Conservation (phyloP, 495 filamentous ascomycete genomes). For the Trichoderma erinaceum region DNA sequence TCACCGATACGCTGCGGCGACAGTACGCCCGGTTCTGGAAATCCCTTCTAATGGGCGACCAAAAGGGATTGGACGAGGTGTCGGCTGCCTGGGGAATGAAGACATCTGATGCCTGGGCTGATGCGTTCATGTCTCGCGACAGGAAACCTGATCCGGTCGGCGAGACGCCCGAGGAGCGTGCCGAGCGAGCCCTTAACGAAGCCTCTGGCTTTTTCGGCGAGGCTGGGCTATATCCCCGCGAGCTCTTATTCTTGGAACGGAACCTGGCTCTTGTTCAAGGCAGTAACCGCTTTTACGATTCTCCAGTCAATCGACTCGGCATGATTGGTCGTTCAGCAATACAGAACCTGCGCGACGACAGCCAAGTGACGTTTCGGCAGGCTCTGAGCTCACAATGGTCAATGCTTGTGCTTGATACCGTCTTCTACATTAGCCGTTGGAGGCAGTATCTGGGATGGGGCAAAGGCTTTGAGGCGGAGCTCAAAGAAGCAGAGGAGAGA, state of each 20-base stretch:
- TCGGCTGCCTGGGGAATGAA: conserved; percentile 80
- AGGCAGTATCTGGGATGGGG: conserved; percentile 85
- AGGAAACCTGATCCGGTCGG: conserved; percentile 30
- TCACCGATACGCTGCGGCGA: conserved; percentile 74
- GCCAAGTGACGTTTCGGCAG: conserved; percentile 31
- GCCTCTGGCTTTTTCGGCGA: conserved; percentile 75
- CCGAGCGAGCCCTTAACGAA: conserved; percentile 74
- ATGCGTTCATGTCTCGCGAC: conserved; percentile 62
- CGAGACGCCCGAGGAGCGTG: conserved; percentile 57
- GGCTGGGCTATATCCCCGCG: conserved; percentile 85
- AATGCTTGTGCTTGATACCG: conserved; percentile 68
- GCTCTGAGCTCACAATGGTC: conserved; percentile 65
- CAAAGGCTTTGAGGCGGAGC: conserved; percentile 84
- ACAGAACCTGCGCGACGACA: conserved; percentile 63
- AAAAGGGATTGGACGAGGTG: conserved; percentile 65
- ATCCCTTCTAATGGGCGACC: conserved; percentile 86
- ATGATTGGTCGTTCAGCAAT: conserved; percentile 89
- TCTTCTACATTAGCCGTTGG: conserved; percentile 71
- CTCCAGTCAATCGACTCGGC: conserved; percentile 90
- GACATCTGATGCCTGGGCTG: conserved; percentile 83
- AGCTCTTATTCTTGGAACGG: conserved; percentile 91
- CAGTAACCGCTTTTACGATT: conserved; percentile 67
- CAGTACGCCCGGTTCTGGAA: conserved; percentile 95
- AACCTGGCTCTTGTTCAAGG: conserved; percentile 85
- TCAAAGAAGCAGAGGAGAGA: conserved; percentile 81